Base-by-base conservation (phyloP, 352 stramenopile species). In the Thraustotheca clavata region DNA sequence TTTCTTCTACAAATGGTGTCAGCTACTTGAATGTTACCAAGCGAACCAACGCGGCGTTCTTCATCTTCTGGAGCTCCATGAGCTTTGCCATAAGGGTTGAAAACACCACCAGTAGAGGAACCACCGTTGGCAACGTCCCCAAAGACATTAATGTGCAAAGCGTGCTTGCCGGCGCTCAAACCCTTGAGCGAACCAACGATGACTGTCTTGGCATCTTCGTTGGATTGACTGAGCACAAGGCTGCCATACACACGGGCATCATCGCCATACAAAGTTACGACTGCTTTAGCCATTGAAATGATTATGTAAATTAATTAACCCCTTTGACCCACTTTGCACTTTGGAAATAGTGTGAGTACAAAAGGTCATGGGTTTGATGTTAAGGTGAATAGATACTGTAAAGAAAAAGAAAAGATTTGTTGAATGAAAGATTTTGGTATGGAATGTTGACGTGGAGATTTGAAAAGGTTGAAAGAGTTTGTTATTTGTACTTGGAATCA, bases 41-140 rank as follows among this genome's bases (percentile, higher is more conserved):
- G 79, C 65, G 89, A 92, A 54, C 96, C 96, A 3, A 98, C 95
- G 69, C 96, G 96, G 59, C 95, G 83, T 67, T 98, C 92, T 55
- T 98, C 94, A 74, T 98, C 95, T 49, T 97, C 85, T 3, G 96
- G 95, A 12, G 77, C 85, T 39, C 96, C 96, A 76, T 99, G 96
- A 76, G 96, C 98, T 79, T 98, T 98, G 80, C 94, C 94, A 75
- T 98, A 98, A 49, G 95, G 96, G 79, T 99, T 99, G 82, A 98
- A 99, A 49, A 98, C 95, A 52, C 89, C 86, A 54, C 94, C 95
- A 55, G 89, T 81, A 14, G 67, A 71, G 14, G 80, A 75, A 29
- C 70, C 76, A 60, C 79, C 80, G 71, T 97, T 81, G 39, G 86
- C 94, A 47, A 98, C 82, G 69, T 99, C 94, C 34, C 95, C 95